phyloP scores from a whole-genome alignment of 2,329 filamentous ascomycete species.

The Mycogone perniciosa region DNA sequence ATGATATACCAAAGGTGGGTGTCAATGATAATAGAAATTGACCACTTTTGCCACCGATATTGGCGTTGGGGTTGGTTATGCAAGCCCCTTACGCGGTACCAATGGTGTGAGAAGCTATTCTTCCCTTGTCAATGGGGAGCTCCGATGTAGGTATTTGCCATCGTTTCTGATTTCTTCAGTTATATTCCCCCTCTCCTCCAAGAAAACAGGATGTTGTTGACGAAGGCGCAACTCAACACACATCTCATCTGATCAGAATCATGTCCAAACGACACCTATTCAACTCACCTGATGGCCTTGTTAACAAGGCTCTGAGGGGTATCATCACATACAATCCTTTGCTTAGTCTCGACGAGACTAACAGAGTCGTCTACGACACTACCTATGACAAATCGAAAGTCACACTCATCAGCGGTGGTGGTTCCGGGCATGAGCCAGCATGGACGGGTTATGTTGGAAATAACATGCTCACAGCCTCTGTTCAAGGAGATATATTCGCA shows the following conservation, averaged over 20 bases:
- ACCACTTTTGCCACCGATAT: constrained; percentile 1
- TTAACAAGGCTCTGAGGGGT: constrained; percentile 45
- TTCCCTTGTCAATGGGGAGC: not conserved
- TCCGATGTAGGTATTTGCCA: constrained; percentile 5
- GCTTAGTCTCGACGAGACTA: constrained; percentile 43
- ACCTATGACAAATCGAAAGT: constrained; percentile 38
- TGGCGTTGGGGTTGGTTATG: not conserved
- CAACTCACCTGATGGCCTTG: constrained; percentile 45
- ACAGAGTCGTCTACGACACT: constrained; percentile 46
- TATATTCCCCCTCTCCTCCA: constrained; percentile 4
- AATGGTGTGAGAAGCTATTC: constrained; percentile 2
- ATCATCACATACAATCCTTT: constrained; percentile 48
- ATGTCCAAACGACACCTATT: constrained; percentile 52
- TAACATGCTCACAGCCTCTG: constrained; percentile 56
- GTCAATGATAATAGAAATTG: not conserved
- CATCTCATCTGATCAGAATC: not conserved
- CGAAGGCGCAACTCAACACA: not conserved
- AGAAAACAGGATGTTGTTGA: not conserved
- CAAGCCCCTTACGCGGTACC: not conserved
- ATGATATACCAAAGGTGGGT: not conserved
- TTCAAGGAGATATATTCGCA: constrained; percentile 58
- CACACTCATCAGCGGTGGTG: constrained; percentile 48
- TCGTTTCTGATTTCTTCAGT: not conserved
- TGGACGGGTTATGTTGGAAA: constrained; percentile 58
- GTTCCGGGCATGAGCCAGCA: constrained; percentile 55